A percentile compares a stretch with the other conserved stretches of the same genome.
phyloP scores from a whole-genome alignment of 2,329 filamentous ascomycete species.

The Helotiales sp. region DNA sequence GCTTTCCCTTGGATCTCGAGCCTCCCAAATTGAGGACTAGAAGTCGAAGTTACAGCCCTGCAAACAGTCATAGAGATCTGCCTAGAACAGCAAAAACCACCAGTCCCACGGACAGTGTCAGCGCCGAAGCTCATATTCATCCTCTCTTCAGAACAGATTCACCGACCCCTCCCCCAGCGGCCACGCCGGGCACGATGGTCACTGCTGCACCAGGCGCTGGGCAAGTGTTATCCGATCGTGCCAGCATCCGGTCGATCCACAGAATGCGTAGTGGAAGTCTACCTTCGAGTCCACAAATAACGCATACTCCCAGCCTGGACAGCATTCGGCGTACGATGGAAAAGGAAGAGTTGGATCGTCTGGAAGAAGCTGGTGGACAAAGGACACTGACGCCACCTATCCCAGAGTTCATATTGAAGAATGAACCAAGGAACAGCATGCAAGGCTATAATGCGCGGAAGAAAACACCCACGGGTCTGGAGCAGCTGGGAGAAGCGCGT shows the following conservation, averaged over 20 bases:
- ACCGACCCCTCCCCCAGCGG: constrained; percentile 63
- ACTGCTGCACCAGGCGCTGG: constrained; percentile 69
- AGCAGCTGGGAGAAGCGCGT: constrained; percentile 25
- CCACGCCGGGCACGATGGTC: constrained; percentile 70
- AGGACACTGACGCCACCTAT: constrained; percentile 61
- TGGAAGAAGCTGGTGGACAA: constrained; percentile 30
- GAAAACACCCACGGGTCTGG: constrained; percentile 22
- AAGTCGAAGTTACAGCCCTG: constrained; percentile 35
- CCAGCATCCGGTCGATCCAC: constrained; percentile 50
- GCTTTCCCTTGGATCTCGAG: constrained; percentile 56
- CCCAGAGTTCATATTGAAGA: constrained; percentile 59
- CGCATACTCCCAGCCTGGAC: constrained; percentile 51
- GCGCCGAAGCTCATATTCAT: constrained; percentile 70
- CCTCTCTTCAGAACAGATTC: constrained; percentile 76
- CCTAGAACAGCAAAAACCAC: constrained; percentile 11
- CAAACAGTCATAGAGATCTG: constrained; percentile 24
- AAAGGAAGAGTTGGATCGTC: constrained; percentile 29
- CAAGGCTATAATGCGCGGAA: constrained; percentile 42
- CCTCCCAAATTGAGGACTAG: constrained; percentile 40
- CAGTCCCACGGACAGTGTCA: constrained; percentile 38
- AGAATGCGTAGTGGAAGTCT: constrained; percentile 58
- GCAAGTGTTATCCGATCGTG: constrained; percentile 57
- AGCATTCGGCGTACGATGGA: constrained; percentile 34
- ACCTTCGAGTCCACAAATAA: constrained; percentile 50
- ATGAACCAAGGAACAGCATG: constrained; percentile 51